Conservation (phyloP, 768 basidiomycete genomes). For the Tulasnella sp. region DNA sequence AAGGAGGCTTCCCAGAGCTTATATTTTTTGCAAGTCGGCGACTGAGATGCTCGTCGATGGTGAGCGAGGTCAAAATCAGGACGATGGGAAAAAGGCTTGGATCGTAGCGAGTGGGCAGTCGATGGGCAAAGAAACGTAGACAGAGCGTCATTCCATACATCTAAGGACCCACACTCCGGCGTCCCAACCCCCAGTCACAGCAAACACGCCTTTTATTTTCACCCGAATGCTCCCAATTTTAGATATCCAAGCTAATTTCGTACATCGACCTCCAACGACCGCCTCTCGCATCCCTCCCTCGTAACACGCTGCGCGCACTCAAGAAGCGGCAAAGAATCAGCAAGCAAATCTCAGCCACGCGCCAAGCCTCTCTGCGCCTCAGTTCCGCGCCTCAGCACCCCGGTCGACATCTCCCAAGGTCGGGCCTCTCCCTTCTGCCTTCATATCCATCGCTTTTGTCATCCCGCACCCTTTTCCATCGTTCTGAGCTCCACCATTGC, state of each 20-base stretch:
- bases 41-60: not conserved
- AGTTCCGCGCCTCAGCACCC: not conserved
- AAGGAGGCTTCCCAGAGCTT: not conserved
- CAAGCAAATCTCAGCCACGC: not conserved
- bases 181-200: not conserved
- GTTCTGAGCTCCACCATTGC: conserved; percentile 73
- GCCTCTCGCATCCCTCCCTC: not conserved
- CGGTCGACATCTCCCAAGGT: not conserved
- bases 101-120: not conserved
- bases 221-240: not conserved
- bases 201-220: not conserved
- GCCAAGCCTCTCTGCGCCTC: not conserved
- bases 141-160: not conserved
- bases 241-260: not conserved
- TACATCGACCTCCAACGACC: not conserved
- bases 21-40: not conserved
- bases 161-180: not conserved
- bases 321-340: not conserved
- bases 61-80: not conserved
- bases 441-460: conserved; percentile 67
- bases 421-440: conserved; percentile 53
- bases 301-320: too few relatives aligned
- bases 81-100: not conserved
- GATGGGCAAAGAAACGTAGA: not conserved
- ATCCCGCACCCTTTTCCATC: conserved; percentile 74